A percentile compares a stretch with the other conserved stretches of the same genome.
These are phyloP conservation scores for Pseudozyma pruni DNA, from an alignment of 1,284 basidiomycete species.

Conservation along the genomic window DNA sequence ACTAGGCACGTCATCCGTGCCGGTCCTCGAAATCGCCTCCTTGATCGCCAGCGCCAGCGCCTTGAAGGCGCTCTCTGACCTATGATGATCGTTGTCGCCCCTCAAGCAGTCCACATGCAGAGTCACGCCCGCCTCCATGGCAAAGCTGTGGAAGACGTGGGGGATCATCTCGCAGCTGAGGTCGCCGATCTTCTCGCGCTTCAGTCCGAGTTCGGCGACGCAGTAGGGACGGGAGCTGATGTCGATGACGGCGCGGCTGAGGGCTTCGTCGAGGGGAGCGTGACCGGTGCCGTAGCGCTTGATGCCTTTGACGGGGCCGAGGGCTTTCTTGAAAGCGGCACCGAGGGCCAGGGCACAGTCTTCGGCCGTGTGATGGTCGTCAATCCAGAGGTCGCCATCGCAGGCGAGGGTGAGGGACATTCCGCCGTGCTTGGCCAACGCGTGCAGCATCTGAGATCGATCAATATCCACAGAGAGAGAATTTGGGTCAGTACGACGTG, in stretches of 20 bases:
- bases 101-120: slow-evolving; percentile 92
- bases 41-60: slow-evolving; percentile 93
- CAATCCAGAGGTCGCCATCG: slow-evolving; percentile 95
- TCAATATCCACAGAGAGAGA: no score
- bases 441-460: slow-evolving; percentile 68
- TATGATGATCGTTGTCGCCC: slow-evolving; percentile 98
- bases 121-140: slow-evolving; percentile 88
- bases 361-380: slow-evolving; percentile 98
- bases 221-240: slow-evolving; percentile 98
- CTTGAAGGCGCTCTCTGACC: slow-evolving; percentile 97
- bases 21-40: slow-evolving; percentile 89
- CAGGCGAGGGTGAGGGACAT: slow-evolving; percentile 85
- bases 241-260: slow-evolving; percentile 94
- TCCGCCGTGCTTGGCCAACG: slow-evolving; percentile 68
- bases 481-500: not conserved
- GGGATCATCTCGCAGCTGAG: slow-evolving; percentile 90
- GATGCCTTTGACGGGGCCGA: slow-evolving; percentile 94
- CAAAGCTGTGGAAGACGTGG: slow-evolving; percentile 91
- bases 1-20: slow-evolving; percentile 90
- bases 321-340: slow-evolving; percentile 91
- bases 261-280: slow-evolving; percentile 89
- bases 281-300: slow-evolving; percentile 94
- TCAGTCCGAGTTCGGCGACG: slow-evolving; percentile 80
- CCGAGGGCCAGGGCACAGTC: slow-evolving; percentile 93
- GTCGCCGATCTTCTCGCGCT: slow-evolving; percentile 96